phyloP scores from a whole-genome alignment of 2,329 filamentous ascomycete genomes.

The Fusarium beomiforme region DNA sequence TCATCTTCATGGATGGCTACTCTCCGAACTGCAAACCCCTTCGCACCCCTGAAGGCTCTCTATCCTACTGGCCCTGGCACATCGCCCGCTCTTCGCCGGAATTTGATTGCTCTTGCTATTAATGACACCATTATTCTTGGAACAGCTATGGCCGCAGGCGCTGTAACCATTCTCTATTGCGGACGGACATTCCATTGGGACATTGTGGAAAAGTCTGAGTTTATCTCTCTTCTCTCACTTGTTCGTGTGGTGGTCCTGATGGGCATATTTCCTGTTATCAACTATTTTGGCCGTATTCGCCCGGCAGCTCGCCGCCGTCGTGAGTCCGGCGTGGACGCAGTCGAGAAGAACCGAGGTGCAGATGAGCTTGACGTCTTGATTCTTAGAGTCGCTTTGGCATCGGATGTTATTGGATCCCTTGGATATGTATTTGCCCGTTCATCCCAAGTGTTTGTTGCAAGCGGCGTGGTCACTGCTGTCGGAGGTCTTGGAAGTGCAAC shows the following conservation, averaged over 20 bases:
- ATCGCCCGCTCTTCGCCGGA: constrained; percentile 72
- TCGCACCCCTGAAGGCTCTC: constrained; percentile 81
- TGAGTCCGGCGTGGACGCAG: constrained; percentile 47
- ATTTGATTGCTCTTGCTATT: constrained; percentile 82
- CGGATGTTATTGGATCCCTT: constrained; percentile 79
- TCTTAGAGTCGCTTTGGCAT: constrained; percentile 77
- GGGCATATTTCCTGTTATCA: constrained; percentile 78
- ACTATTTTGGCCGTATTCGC: constrained; percentile 74
- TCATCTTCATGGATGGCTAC: constrained; percentile 44
- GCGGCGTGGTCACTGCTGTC: constrained; percentile 77
- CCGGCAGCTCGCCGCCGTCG: constrained; percentile 56
- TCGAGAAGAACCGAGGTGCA: constrained; percentile 71
- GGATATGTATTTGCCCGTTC: constrained; percentile 77
- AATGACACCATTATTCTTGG: constrained; percentile 87
- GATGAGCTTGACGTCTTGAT: constrained; percentile 81
- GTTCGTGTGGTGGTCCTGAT: constrained; percentile 81
- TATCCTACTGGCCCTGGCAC: constrained; percentile 74
- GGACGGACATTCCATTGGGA: constrained; percentile 85
- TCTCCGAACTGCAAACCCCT: constrained; percentile 68
- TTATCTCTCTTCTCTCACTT: constrained; percentile 81
- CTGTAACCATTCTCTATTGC: constrained; percentile 86
- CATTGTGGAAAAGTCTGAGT: constrained; percentile 81
- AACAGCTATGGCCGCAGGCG: constrained; percentile 80
- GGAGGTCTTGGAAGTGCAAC: constrained; percentile 89
- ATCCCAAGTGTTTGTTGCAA: constrained; percentile 72